A percentile compares a stretch with the other conserved stretches of the same genome.
Evolutionary conservation across 768 basidiomycete genomes (phyloP).

Genomic region (Mycena kentingensis): DNA sequence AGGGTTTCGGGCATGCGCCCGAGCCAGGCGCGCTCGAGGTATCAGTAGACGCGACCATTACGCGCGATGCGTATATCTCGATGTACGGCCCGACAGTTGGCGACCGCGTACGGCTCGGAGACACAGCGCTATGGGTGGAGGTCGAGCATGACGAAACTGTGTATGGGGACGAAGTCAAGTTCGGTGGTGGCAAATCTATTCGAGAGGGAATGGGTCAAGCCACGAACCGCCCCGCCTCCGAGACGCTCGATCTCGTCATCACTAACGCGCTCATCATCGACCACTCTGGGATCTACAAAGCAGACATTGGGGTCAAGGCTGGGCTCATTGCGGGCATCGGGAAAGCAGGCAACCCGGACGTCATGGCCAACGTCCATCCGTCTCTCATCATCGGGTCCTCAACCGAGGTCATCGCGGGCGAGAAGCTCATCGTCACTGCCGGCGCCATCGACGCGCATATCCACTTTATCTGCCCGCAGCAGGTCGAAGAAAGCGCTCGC

Average conservation of each 20-base stretch:
- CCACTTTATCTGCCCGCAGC: slow-evolving; percentile 95
- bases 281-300: slow-evolving; percentile 97
- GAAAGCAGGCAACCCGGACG: slow-evolving; percentile 96
- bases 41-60: slow-evolving; percentile 53
- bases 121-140: slow-evolving; percentile 88
- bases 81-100: slow-evolving; percentile 97
- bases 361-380: slow-evolving; percentile 78
- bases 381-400: slow-evolving; percentile 82
- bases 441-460: slow-evolving; percentile 91
- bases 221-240: slow-evolving; percentile 63
- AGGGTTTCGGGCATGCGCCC: slow-evolving; percentile 69
- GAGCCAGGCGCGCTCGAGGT: slow-evolving; percentile 65
- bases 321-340: slow-evolving; percentile 86
- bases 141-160: slow-evolving; percentile 88
- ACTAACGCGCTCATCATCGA: slow-evolving; percentile 95
- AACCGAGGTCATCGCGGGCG: slow-evolving; percentile 95
- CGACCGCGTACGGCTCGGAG: slow-evolving; percentile 85
- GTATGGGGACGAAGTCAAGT: slow-evolving; percentile 97
- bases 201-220: slow-evolving; percentile 98
- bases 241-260: slow-evolving; percentile 88
- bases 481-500: slow-evolving; percentile 84
- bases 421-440: slow-evolving; percentile 91
- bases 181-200: slow-evolving; percentile 94
- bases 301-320: slow-evolving; percentile 89
- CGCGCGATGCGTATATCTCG: slow-evolving; percentile 76